Evolutionary conservation across 2,329 filamentous ascomycete species (phyloP).

Genomic region (Nemania serpens): DNA sequence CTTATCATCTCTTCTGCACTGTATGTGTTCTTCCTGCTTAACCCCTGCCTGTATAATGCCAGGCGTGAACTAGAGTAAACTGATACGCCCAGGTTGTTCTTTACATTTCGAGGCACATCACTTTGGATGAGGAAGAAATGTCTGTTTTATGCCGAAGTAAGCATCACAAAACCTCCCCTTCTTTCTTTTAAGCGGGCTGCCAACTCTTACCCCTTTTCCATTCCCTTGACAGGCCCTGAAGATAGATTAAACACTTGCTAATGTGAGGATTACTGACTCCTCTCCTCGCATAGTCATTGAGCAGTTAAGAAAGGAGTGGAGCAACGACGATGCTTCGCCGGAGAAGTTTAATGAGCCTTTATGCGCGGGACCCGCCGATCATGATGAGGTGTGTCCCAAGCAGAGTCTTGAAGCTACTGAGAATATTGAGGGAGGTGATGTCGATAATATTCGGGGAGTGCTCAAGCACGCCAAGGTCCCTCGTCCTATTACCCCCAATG

Average conservation of each 20-base stretch:
- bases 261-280: neutral
- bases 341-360: neutral
- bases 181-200: neutral
- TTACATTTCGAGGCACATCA: constrained; percentile 11
- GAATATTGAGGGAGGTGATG: neutral
- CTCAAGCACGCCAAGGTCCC: neutral
- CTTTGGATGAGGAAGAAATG: constrained; percentile 10
- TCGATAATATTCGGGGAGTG: neutral
- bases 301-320: constrained; percentile 15
- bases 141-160: constrained; percentile 16
- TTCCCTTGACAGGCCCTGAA: neutral
- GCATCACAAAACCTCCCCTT: neutral
- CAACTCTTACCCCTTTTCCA: too few relatives aligned
- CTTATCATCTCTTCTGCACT: constrained; percentile 16
- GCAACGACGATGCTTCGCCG: neutral
- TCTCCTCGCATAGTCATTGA: neutral
- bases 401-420: neutral
- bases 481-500: constrained; percentile 8
- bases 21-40: neutral
- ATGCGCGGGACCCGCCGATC: neutral
- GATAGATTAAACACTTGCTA: neutral
- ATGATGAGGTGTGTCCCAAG: neutral
- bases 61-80: neutral
- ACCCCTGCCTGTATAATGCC: neutral
- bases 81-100: constrained; percentile 3